These are phyloP conservation scores for Vicia sativa DNA, from an alignment of 306 rosid species.

Conservation along the genomic window DNA sequence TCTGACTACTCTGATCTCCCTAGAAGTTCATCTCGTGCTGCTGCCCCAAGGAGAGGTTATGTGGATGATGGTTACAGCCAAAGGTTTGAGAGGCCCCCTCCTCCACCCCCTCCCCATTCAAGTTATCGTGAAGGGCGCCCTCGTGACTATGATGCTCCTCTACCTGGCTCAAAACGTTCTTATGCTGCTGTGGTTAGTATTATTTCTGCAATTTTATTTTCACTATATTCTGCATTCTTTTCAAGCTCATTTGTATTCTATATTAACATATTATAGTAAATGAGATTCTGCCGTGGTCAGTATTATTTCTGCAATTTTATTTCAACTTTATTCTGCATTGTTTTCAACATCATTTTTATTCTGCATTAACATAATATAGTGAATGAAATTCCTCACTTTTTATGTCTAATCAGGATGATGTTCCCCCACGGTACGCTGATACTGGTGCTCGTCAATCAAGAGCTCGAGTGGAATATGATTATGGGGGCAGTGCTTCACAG, in stretches of 20 bases:
- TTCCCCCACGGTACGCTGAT: constrained; percentile 77
- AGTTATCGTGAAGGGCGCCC: constrained; percentile 85
- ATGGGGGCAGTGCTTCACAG: constrained; percentile 75
- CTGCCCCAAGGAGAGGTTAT: constrained; percentile 78
- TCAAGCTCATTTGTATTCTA: not conserved
- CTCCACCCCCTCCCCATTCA: constrained; percentile 60
- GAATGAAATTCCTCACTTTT: constrained; percentile 4
- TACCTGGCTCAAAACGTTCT: constrained; percentile 89
- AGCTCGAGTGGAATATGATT: constrained; percentile 87
- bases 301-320: constrained; percentile 21
- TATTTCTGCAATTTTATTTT: not conserved
- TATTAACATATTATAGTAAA: not conserved
- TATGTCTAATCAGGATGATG: constrained; percentile 66
- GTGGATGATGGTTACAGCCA: constrained; percentile 83
- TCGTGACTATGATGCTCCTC: constrained; percentile 80
- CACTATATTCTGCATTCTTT: not conserved
- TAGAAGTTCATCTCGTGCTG: constrained; percentile 69
- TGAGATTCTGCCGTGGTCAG: constrained; percentile 56
- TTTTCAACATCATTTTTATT: constrained; percentile 1
- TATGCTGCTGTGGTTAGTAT: constrained; percentile 73
- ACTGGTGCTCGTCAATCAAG: constrained; percentile 82
- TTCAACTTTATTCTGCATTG: not conserved
- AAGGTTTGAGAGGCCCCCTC: constrained; percentile 85
- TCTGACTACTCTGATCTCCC: constrained; percentile 71
- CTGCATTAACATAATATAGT: not conserved